Evolutionary conservation across 2,329 filamentous ascomycete species (phyloP).

Genomic region (Boeremia lycopersici): DNA sequence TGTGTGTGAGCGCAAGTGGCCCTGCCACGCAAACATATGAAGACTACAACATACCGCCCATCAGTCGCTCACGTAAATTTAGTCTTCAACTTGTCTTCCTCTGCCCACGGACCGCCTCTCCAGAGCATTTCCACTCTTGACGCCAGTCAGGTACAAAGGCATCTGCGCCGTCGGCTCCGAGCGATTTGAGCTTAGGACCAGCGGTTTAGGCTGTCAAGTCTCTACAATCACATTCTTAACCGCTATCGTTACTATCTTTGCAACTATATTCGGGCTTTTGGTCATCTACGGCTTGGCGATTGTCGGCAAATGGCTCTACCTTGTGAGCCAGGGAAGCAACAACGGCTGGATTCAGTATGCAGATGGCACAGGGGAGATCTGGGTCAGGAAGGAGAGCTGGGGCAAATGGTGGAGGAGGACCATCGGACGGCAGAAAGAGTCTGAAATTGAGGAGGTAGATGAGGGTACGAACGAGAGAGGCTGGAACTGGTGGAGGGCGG

Average conservation of each 20-base stretch:
- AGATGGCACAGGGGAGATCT: conserved; percentile 37
- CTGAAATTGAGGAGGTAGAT: conserved; percentile 35
- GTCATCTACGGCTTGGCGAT: conserved; percentile 41
- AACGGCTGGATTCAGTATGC: conserved; percentile 38
- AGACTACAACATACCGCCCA: background rate
- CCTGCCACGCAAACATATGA: background rate
- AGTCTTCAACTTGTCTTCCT: conserved; percentile 53
- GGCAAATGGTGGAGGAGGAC: conserved; percentile 36
- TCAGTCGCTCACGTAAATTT: background rate
- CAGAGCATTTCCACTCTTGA: conserved; percentile 47
- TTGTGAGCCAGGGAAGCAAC: conserved; percentile 23
- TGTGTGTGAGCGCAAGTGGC: background rate
- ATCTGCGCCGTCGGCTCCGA: conserved; percentile 48
- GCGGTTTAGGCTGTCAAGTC: conserved; percentile 52
- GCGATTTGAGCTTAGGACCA: conserved; percentile 54
- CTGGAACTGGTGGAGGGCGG: conserved; percentile 29
- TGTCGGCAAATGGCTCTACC: conserved; percentile 18
- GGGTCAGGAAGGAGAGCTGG: conserved; percentile 42
- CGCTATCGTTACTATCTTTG: conserved; percentile 51
- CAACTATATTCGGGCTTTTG: conserved; percentile 48
- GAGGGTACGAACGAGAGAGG: conserved; percentile 32
- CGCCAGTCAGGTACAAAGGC: conserved; percentile 45
- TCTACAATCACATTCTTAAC: conserved; percentile 55
- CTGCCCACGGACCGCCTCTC: conserved; percentile 46
- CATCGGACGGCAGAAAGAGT: conserved; percentile 28